These are phyloP conservation scores for Aspergillus latus DNA, from an alignment of 2,329 filamentous ascomycete species.

Conservation along the genomic window DNA sequence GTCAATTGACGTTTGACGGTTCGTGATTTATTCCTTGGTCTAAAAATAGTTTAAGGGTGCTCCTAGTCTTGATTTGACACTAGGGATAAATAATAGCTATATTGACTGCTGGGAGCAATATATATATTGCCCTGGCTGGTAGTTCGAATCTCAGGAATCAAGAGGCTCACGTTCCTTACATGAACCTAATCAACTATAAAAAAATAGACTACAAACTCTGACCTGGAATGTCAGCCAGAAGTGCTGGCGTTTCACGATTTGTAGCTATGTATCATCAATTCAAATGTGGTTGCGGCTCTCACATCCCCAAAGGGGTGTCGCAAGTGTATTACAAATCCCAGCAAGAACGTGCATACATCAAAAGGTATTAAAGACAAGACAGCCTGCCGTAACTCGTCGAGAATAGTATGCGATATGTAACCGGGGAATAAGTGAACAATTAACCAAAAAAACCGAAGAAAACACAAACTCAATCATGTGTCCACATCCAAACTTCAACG, in stretches of 20 bases:
- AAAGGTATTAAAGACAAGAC: background rate
- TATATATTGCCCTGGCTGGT: background rate
- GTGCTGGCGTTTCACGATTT: too few relatives aligned
- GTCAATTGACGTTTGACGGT: background rate
- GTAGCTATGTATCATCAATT: too few relatives aligned
- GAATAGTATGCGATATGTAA: background rate
- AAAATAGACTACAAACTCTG: too few relatives aligned
- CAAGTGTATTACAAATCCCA: too few relatives aligned
- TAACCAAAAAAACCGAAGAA: background rate
- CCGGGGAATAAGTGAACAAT: background rate
- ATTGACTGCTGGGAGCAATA: background rate
- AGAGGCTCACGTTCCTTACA: too few relatives aligned
- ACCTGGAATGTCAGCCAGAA: too few relatives aligned
- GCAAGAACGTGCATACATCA: background rate
- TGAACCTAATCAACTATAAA: too few relatives aligned
- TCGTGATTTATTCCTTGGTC: background rate
- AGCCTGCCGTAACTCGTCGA: slow-evolving; percentile 1
- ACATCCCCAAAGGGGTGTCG: background rate
- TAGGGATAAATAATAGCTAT: background rate
- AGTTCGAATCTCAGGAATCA: too few relatives aligned
- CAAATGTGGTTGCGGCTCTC: too few relatives aligned
- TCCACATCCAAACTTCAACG: slow-evolving; percentile 12
- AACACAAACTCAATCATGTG: background rate
- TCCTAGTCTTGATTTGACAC: background rate
- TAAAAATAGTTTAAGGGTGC: background rate